These are phyloP conservation scores for Sesbania bispinosa DNA, from an alignment of 306 rosid genomes.

Conservation along the genomic window DNA sequence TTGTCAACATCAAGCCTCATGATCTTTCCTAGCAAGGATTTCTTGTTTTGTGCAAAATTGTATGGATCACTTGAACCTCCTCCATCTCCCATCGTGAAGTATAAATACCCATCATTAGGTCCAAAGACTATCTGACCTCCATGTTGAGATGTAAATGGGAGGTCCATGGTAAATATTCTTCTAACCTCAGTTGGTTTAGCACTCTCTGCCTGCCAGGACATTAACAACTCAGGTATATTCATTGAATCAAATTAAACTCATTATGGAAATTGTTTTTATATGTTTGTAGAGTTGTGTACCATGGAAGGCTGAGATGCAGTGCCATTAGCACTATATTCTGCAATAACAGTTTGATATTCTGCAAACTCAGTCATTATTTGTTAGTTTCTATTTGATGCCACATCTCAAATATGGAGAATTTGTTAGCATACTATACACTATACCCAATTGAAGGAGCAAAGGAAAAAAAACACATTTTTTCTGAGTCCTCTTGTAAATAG, in stretches of 20 bases:
- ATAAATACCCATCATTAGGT: constrained; percentile 68
- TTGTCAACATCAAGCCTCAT: constrained; percentile 81
- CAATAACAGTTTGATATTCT: constrained; percentile 62
- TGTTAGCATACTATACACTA: background rate
- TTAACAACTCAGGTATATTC: background rate
- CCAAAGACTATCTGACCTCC: constrained; percentile 93
- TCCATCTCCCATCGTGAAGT: constrained; percentile 86
- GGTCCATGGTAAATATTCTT: constrained; percentile 86
- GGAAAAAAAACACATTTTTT: background rate
- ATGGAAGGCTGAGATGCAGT: constrained; percentile 53
- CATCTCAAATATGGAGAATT: background rate
- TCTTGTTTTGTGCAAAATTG: too few species aligned
- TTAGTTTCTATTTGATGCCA: background rate
- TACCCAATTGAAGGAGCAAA: background rate
- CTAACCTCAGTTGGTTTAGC: constrained; percentile 80
- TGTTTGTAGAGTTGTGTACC: constrained; percentile 43
- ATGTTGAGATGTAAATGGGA: constrained; percentile 62
- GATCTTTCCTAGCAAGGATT: constrained; percentile 82
- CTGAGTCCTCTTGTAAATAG: too few species aligned
- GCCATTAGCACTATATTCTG: constrained; percentile 65
- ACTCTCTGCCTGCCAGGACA: constrained; percentile 59
- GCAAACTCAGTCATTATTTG: constrained; percentile 21
- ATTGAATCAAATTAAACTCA: constrained; percentile 14
- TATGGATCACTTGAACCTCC: constrained; percentile 73
- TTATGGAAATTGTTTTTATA: background rate